Conservation (phyloP, 75 land plant genomes). For the Picea glauca region DNA sequence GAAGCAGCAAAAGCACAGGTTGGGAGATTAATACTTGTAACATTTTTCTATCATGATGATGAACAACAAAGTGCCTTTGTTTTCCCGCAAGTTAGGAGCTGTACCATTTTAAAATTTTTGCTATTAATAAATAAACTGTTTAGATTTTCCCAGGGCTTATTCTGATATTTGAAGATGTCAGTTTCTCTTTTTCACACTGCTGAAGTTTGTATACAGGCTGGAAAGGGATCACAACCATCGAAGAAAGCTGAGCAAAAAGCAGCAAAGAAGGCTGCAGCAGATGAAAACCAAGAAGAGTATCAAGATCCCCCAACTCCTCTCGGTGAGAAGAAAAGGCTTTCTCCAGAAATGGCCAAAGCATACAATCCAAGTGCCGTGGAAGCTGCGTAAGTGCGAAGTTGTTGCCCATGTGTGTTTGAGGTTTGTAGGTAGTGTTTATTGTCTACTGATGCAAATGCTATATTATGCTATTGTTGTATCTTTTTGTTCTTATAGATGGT, state of each 20-base stretch:
- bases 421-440: not conserved
- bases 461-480: not conserved
- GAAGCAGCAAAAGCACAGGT: conserved; percentile 59
- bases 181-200: not conserved
- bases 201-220: conserved; percentile 26
- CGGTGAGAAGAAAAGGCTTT: conserved; percentile 79
- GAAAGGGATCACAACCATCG: conserved; percentile 34
- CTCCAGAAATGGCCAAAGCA: conserved; percentile 76
- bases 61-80: not conserved
- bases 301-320: conserved; percentile 64
- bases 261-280: conserved; percentile 36
- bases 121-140: not conserved
- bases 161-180: not conserved
- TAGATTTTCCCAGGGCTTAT: not conserved
- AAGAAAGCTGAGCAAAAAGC: conserved; percentile 61
- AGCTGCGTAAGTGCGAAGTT: conserved; percentile 45
- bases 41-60: not conserved
- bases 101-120: not conserved
- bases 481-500: conserved; percentile 58
- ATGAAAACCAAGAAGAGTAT: conserved; percentile 62
- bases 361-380: conserved; percentile 85
- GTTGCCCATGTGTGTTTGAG: not conserved
- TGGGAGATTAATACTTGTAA: not conserved
- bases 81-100: not conserved
- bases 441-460: not conserved